These are phyloP conservation scores for Pisolithus albus DNA, from an alignment of 768 basidiomycete genomes.

Conservation along the genomic window DNA sequence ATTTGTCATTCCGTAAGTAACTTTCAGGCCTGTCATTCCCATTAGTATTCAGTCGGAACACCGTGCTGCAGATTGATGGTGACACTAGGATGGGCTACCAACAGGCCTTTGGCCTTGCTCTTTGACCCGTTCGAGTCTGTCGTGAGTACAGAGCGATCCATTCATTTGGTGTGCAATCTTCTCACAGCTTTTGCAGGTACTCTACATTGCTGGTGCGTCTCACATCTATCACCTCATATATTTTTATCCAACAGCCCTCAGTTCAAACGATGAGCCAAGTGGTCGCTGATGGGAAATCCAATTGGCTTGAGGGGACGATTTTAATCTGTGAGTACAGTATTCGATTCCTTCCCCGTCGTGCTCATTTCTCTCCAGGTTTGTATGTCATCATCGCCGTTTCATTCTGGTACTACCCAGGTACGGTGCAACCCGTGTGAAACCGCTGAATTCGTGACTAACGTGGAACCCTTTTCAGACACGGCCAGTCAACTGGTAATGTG, in stretches of 20 bases:
- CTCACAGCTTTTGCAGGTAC: conserved; percentile 21
- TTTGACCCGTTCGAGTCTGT: conserved; percentile 90
- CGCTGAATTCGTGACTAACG: neutral
- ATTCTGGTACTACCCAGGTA: conserved; percentile 57
- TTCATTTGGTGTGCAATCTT: neutral
- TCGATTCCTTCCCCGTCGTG: neutral
- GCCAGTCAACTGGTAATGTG: conserved; percentile 13
- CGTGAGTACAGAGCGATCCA: conserved; percentile 27
- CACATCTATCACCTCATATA: conserved; percentile 35
- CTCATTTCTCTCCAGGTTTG: conserved; percentile 37
- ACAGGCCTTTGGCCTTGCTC: conserved; percentile 71
- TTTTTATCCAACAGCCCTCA: conserved; percentile 20
- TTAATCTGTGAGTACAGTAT: conserved; percentile 50
- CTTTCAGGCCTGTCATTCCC: neutral
- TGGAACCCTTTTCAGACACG: conserved; percentile 15
- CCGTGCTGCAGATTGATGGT: conserved; percentile 52
- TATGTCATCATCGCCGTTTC: conserved; percentile 67
- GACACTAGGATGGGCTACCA: conserved; percentile 71
- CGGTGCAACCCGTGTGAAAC: neutral
- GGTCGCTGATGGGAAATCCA: conserved; percentile 74
- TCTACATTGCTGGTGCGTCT: conserved; percentile 31
- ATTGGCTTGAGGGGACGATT: conserved; percentile 77
- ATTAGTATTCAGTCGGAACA: neutral
- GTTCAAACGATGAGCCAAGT: conserved; percentile 83
- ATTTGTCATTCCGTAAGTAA: conserved; percentile 72